A percentile compares a stretch with the other conserved stretches of the same genome.
phyloP scores from a whole-genome alignment of 2,329 filamentous ascomycete species.

The Pseudogymnoascus sp. region DNA sequence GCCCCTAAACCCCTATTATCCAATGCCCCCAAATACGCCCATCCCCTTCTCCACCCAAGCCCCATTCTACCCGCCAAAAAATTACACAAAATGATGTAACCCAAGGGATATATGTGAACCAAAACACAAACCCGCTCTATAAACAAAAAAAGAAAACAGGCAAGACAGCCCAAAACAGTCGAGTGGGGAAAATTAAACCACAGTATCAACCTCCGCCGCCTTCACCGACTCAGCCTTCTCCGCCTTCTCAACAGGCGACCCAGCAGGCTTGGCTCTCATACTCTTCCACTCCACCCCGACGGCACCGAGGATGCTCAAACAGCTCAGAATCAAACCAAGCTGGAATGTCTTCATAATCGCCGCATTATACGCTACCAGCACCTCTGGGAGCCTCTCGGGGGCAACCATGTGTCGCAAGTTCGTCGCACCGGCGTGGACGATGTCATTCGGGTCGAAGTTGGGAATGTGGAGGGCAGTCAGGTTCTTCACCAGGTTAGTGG shows the following conservation, averaged over 20 bases:
- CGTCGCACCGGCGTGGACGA: conserved; percentile 37
- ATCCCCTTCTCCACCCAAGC: background rate
- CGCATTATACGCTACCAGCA: conserved; percentile 33
- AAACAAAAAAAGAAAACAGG: background rate
- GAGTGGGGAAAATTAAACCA: background rate
- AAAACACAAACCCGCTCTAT: background rate
- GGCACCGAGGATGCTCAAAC: conserved; percentile 45
- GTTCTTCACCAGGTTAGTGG: conserved; percentile 20
- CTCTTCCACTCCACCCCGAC: conserved; percentile 49
- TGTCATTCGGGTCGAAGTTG: conserved; percentile 22
- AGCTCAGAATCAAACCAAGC: conserved; percentile 46
- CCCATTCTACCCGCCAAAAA: background rate
- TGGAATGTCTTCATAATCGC: conserved; percentile 36
- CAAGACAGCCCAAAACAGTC: background rate
- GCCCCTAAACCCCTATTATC: background rate
- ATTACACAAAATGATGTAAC: background rate
- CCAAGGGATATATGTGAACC: background rate
- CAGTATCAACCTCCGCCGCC: background rate
- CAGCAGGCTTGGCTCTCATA: conserved; percentile 10
- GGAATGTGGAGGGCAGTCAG: conserved; percentile 24
- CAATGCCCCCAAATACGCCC: background rate
- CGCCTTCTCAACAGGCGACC: background rate
- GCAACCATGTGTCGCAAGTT: conserved; percentile 31
- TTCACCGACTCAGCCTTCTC: background rate
- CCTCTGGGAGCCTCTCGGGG: conserved; percentile 27